Base-by-base conservation (phyloP, 805 yeast genomes). In the Brettanomyces naardenensis region DNA sequence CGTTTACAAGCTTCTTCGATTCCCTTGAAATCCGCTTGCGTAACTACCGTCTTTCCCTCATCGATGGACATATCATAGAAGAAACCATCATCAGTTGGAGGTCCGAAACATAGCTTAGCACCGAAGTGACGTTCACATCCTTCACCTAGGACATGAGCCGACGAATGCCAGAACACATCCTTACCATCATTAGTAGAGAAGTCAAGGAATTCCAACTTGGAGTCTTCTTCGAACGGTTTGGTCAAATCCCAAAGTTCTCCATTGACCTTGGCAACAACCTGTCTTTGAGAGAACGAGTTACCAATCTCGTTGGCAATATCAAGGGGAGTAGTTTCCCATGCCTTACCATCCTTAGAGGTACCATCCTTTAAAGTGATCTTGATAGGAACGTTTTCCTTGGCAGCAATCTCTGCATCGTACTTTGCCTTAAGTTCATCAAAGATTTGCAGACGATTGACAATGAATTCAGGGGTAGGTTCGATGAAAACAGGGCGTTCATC, bases 141-240 rank as follows among this genome's bases (percentile, higher is more conserved):
- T 69, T 92, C 98, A 65, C 98, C 98, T 52, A 92, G 69, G 39
- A 92, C 90, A 65, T 92, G 98, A 37, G 98, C 98, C 48, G 95
- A 83, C 3, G 98, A 92, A 63, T 92, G 98, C 98, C 98, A 92
- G 67, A 92, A 92, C 26, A 90, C 97, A 47, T 79, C 78, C 60
- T 81, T 86, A 63, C 97, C 98, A 56, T 89, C 97, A n/a, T 84
- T 84, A 44, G 86, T 71, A 28, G 87, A 95, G 54, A 92, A 92
- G 58, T 89, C 97, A 58, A 87, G 75, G 54, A 88, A 80, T 59
- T 87, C 92, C 45, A 92, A 68, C 19, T 66, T 59, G 42, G 74
- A 69, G 43, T 75, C 82, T 10, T 62, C 64, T 65, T 92, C 98
- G 37, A 92, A 69, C 19, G 97, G 97, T 66, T 98, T 82, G 47